phyloP scores from a whole-genome alignment of 2,329 filamentous ascomycete species.

The Aureobasidium namibiae region DNA sequence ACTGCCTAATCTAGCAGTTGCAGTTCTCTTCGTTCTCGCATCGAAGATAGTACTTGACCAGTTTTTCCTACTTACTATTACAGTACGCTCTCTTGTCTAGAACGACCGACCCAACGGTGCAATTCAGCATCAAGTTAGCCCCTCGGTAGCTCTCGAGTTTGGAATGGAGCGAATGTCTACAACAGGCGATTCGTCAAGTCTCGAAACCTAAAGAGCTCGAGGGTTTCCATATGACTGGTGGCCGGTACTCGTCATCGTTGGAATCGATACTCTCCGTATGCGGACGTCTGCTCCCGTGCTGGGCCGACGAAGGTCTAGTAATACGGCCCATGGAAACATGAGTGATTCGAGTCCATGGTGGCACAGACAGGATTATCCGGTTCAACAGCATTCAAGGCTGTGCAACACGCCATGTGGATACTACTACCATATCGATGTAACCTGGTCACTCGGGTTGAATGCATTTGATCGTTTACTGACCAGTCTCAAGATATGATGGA shows the following conservation, averaged over 20 bases:
- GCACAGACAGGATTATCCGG: conserved; percentile 4
- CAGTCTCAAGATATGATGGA: neutral
- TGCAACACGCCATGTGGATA: neutral
- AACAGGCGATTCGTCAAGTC: neutral
- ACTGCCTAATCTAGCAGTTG: neutral
- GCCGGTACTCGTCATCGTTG: neutral
- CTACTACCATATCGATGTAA: neutral
- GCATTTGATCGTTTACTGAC: neutral
- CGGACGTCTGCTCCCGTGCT: neutral
- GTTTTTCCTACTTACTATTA: neutral
- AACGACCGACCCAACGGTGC: no score
- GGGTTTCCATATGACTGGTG: neutral
- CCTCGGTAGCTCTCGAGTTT: neutral
- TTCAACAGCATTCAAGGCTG: conserved; percentile 1
- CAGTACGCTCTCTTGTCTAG: no score
- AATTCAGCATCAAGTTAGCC: no score
- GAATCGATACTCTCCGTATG: neutral
- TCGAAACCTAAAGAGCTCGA: neutral
- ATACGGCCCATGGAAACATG: neutral
- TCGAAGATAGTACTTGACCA: neutral
- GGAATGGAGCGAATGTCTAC: neutral
- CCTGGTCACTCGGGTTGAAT: neutral
- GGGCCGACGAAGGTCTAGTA: neutral
- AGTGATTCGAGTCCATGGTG: neutral
- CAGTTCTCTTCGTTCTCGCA: neutral